phyloP scores from a whole-genome alignment of 1,284 basidiomycete genomes.

The Ustilago bromivora region DNA sequence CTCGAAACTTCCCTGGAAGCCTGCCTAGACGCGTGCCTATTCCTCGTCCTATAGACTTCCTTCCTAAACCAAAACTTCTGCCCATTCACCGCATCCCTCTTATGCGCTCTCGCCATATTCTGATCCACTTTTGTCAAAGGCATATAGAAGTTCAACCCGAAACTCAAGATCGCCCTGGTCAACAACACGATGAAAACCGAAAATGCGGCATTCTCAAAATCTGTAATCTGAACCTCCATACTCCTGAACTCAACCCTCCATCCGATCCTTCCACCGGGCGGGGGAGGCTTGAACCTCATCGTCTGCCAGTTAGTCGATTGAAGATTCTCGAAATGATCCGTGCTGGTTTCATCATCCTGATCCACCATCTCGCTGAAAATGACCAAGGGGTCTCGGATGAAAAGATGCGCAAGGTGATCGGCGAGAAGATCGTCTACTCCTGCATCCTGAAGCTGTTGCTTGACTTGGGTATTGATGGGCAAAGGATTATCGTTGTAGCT shows the following conservation, averaged over 20 bases:
- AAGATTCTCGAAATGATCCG: slow-evolving; percentile 98
- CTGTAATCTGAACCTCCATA: slow-evolving; percentile 99
- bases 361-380: slow-evolving; percentile 93
- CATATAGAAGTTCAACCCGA: slow-evolving; percentile 93
- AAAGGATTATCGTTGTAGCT: slow-evolving; percentile 91
- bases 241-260: slow-evolving; percentile 99
- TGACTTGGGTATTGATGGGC: slow-evolving; percentile 79
- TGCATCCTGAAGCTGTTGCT: slow-evolving; percentile 44
- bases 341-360: slow-evolving; percentile 86
- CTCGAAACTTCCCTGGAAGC: slow-evolving; percentile 44
- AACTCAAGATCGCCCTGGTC: slow-evolving; percentile 89
- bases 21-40: slow-evolving; percentile 67
- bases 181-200: slow-evolving; percentile 93
- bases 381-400: slow-evolving; percentile 97
- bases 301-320: slow-evolving; percentile 99
- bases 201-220: slow-evolving; percentile 98
- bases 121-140: slow-evolving; percentile 98
- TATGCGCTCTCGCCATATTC: slow-evolving; percentile 93
- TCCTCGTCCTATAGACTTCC: slow-evolving; percentile 76
- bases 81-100: slow-evolving; percentile 80
- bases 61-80: slow-evolving; percentile 92
- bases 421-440: slow-evolving; percentile 89
- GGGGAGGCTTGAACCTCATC: slow-evolving; percentile 95
- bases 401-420: slow-evolving; percentile 92
- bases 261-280: slow-evolving; percentile 86